phyloP scores from a whole-genome alignment of 345 rosid genomes.

The Draba incana region DNA sequence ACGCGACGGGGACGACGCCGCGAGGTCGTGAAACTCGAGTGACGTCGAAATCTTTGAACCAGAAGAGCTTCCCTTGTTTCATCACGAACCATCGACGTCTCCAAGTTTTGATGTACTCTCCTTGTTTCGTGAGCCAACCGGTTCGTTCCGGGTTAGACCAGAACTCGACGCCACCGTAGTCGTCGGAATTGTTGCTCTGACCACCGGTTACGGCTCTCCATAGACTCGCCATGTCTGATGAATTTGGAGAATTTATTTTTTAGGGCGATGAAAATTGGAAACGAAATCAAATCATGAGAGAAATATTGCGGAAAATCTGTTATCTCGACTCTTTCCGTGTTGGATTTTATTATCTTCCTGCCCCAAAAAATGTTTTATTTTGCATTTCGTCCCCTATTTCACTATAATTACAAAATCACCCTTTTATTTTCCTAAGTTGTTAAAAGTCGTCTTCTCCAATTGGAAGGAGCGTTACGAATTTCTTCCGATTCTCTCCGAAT shows the following conservation, averaged over 20 bases:
- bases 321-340: not conserved
- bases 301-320: not conserved
- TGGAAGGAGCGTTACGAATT: not conserved
- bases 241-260: not conserved
- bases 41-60: conserved; percentile 71
- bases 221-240: conserved; percentile 38
- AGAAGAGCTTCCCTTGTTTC: conserved; percentile 69
- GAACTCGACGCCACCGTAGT: conserved; percentile 60
- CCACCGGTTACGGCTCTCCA: conserved; percentile 52
- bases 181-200: conserved; percentile 34
- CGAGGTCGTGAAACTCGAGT: conserved; percentile 64
- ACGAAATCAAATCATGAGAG: not conserved
- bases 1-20: conserved; percentile 62
- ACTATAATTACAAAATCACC: not conserved
- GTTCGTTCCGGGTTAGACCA: conserved; percentile 70
- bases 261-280: too few relatives aligned
- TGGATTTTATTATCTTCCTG: not conserved
- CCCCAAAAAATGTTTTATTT: not conserved
- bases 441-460: conserved; percentile 11
- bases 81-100: conserved; percentile 79
- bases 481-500: conserved; percentile 8
- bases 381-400: not conserved
- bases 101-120: conserved; percentile 78
- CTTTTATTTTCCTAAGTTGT: too few relatives aligned
- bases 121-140: conserved; percentile 74